phyloP scores from a whole-genome alignment of 352 stramenopile genomes.

The Phytopythium chamaehyphon region DNA sequence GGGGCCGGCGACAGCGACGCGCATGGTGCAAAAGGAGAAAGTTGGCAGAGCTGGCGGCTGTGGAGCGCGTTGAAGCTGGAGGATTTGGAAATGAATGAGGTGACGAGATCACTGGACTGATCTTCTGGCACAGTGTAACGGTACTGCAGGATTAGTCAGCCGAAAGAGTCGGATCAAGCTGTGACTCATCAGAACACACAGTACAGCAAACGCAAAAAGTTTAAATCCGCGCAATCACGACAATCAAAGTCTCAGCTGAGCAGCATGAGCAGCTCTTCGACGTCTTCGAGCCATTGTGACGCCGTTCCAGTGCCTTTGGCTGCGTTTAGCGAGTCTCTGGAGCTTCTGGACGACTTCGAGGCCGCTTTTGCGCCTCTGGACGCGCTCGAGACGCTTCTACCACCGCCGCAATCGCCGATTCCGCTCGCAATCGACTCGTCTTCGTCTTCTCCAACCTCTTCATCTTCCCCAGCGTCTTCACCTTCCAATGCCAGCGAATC shows the following conservation, averaged over 20 bases:
- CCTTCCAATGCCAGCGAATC: not conserved
- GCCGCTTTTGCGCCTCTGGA: not conserved
- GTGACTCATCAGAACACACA: constrained; percentile 1
- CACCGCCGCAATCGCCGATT: not conserved
- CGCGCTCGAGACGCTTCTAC: not conserved
- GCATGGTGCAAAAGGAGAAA: constrained; percentile 13
- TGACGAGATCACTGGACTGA: not conserved
- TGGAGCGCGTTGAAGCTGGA: not conserved
- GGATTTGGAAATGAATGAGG: constrained; percentile 1
- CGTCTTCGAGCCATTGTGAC: no score
- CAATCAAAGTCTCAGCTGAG: not conserved
- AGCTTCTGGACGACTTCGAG: not conserved
- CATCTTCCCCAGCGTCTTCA: not conserved
- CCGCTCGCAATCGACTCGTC: not conserved
- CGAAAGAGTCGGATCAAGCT: not conserved
- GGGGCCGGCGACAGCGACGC: constrained; percentile 30
- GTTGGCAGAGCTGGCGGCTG: not conserved
- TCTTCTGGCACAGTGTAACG: not conserved
- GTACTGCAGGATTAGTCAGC: not conserved
- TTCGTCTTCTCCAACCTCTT: not conserved
- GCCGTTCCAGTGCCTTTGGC: no score
- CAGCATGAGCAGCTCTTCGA: not conserved
- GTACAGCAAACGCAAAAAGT: not conserved
- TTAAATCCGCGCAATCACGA: not conserved
- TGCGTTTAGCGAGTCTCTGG: no score